Conservation (phyloP, 331 rosid genomes). For the Ulmus americana region DNA sequence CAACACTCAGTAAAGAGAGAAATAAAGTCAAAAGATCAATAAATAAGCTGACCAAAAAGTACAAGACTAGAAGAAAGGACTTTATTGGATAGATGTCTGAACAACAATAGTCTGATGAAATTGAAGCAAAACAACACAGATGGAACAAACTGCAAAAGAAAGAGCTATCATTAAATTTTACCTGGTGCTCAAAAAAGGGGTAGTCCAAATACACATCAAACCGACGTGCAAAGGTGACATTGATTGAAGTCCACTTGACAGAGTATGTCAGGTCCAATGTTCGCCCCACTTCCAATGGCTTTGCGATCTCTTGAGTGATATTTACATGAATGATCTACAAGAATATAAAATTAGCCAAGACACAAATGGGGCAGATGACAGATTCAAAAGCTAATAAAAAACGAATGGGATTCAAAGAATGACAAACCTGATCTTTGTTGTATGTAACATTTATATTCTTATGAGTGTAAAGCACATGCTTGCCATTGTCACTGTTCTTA, state of each 20-base stretch:
- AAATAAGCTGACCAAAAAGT: conserved; percentile 12
- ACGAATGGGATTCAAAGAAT: conserved; percentile 18
- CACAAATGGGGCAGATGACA: background rate
- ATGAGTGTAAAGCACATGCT: conserved; percentile 84
- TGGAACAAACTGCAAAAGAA: background rate
- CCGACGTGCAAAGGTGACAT: conserved; percentile 74
- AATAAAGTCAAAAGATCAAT: conserved; percentile 13
- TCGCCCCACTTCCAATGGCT: conserved; percentile 63
- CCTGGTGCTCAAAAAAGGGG: conserved; percentile 99
- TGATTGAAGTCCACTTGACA: conserved; percentile 70
- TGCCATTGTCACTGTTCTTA: conserved; percentile 69
- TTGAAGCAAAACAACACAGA: background rate
- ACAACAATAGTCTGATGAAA: background rate
- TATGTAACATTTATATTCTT: conserved; percentile 60
- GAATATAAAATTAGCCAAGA: conserved; percentile 19
- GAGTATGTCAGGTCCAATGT: conserved; percentile 75
- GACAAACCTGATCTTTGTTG: conserved; percentile 87
- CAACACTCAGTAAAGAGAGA: conserved; percentile 20
- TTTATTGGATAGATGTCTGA: background rate
- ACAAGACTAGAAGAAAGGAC: background rate
- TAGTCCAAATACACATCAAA: conserved; percentile 95
- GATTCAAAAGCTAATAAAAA: conserved; percentile 15
- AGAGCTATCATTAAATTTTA: conserved; percentile 18
- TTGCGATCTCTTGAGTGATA: conserved; percentile 76
- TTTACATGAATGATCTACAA: conserved; percentile 91